Conservation (phyloP, 495 filamentous ascomycete genomes). For the Xanthoparmelia taractica region DNA sequence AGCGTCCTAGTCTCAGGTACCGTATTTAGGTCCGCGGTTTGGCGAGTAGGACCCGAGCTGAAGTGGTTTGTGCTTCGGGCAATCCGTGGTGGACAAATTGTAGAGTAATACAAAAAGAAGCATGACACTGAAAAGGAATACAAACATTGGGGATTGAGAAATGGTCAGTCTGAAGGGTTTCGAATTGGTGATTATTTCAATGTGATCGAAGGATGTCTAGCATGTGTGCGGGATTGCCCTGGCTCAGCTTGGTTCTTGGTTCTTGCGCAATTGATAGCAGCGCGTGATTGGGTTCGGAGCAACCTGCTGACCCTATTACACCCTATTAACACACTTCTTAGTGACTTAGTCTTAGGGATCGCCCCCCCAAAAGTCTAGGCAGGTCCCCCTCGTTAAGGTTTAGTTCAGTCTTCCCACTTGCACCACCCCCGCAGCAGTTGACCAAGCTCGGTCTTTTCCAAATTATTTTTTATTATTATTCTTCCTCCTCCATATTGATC, state of each 20-base stretch:
- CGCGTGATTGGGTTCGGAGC: constrained; percentile 6
- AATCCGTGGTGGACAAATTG: neutral
- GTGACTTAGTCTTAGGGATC: neutral
- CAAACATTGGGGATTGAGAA: too few species aligned
- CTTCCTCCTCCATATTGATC: neutral
- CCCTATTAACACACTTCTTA: too few species aligned
- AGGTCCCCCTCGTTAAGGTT: neutral
- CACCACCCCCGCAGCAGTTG: constrained; percentile 4
- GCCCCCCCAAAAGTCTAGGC: neutral
- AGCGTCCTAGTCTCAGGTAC: neutral
- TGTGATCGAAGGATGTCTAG: neutral
- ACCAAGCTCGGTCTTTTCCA: neutral
- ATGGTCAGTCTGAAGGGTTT: too few species aligned
- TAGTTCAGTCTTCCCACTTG: neutral
- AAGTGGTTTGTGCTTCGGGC: constrained; percentile 1
- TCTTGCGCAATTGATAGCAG: neutral
- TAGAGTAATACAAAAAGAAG: neutral
- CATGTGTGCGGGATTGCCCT: neutral
- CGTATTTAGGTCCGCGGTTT: neutral
- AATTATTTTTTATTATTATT: neutral
- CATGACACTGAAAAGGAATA: neutral
- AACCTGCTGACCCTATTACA: neutral
- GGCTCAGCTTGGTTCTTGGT: too few species aligned
- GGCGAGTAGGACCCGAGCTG: neutral
- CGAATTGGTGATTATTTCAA: neutral